Evolutionary conservation across 2,329 filamentous ascomycete genomes (phyloP).

Genomic region (Botrytis sinoallii): DNA sequence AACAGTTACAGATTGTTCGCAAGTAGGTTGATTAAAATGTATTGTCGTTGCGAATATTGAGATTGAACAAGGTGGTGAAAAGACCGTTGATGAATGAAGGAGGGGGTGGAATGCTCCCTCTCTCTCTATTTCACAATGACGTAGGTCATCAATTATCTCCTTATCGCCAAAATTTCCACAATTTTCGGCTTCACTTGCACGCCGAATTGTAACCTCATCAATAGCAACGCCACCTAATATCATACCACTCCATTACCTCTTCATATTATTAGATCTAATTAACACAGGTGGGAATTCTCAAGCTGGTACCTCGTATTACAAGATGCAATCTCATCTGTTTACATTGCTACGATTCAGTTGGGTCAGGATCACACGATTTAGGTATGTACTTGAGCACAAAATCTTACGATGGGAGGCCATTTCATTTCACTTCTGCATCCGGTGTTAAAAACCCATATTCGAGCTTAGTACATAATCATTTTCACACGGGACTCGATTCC

Average conservation of each 20-base stretch:
- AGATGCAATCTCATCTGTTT: neutral
- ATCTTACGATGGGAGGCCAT: neutral
- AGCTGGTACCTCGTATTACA: neutral
- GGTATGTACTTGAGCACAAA: neutral
- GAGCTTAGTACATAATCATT: neutral
- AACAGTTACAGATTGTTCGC: neutral
- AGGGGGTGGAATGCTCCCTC: neutral
- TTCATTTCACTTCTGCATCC: neutral
- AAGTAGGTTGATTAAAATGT: neutral
- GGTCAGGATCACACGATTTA: neutral
- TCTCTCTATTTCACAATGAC: conserved; percentile 1
- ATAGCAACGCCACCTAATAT: neutral
- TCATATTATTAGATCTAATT: neutral
- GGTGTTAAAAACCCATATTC: too few relatives aligned
- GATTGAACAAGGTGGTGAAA: neutral
- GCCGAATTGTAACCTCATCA: neutral
- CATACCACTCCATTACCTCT: neutral
- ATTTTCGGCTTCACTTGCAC: neutral
- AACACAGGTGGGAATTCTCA: neutral
- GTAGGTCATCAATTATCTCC: neutral
- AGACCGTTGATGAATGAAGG: neutral
- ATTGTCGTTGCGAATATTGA: neutral
- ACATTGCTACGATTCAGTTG: neutral
- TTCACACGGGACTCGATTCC: neutral
- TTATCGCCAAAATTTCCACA: neutral